phyloP scores from a whole-genome alignment of 257 asterid species.

The Jacaranda copaia region DNA sequence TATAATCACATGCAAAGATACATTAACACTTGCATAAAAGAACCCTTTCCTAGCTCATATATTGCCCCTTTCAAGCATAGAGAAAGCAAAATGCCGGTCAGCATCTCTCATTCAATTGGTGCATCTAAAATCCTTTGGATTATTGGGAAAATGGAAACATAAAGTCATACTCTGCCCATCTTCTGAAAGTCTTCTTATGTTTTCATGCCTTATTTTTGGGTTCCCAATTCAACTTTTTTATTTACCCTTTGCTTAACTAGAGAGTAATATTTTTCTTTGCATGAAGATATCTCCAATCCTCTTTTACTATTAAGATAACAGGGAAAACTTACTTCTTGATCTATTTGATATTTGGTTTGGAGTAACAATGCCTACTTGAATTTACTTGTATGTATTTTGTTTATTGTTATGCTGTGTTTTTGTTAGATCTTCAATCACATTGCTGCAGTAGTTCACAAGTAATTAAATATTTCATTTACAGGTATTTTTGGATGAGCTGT shows the following conservation, averaged over 20 bases:
- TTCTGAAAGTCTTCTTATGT: neutral
- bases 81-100: neutral
- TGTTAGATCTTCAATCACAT: neutral
- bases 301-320: constrained; percentile 6
- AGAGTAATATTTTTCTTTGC: too few species aligned
- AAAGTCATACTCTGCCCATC: too few species aligned
- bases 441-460: constrained; percentile 27
- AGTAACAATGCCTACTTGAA: constrained; percentile 10
- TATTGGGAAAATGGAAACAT: too few species aligned
- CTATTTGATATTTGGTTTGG: constrained; percentile 4
- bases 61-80: neutral
- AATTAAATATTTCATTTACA: constrained; percentile 43
- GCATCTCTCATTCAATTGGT: constrained; percentile 13
- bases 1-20: neutral
- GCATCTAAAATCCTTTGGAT: neutral
- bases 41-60: neutral
- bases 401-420: constrained; percentile 1
- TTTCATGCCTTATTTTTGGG: neutral
- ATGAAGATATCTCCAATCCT: neutral
- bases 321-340: constrained; percentile 19
- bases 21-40: neutral
- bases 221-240: constrained; percentile 6
- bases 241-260: neutral
- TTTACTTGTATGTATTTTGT: neutral
- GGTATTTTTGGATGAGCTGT: constrained; percentile 84